phyloP scores from a whole-genome alignment of 352 stramenopile species.

The Phytophthora gonapodyides region DNA sequence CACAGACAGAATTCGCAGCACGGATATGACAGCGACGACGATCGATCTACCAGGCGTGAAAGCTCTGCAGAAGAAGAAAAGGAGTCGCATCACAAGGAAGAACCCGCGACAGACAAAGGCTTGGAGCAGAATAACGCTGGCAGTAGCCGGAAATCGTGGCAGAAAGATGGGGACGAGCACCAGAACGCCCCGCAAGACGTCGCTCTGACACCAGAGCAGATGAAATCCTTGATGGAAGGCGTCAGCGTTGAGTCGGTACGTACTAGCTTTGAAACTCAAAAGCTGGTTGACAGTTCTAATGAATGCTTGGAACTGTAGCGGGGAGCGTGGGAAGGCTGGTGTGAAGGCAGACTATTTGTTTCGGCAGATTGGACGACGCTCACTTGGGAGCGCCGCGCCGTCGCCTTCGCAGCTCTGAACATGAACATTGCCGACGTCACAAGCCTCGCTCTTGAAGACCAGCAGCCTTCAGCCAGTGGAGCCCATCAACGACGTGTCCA shows the following conservation, averaged over 20 bases:
- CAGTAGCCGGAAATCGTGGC: slow-evolving; percentile 28
- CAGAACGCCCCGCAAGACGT: neutral
- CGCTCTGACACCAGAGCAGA: slow-evolving; percentile 9
- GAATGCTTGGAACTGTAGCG: slow-evolving; percentile 13
- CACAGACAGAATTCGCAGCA: slow-evolving; percentile 8
- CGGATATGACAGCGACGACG: slow-evolving; percentile 21
- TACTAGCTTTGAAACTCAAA: slow-evolving; percentile 1
- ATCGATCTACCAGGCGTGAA: slow-evolving; percentile 16
- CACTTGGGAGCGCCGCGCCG: slow-evolving; percentile 25
- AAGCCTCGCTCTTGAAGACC: slow-evolving; percentile 16
- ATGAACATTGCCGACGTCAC: slow-evolving; percentile 30
- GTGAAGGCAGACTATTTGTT: slow-evolving; percentile 31
- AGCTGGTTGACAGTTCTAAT: neutral
- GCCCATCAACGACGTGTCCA: slow-evolving; percentile 17
- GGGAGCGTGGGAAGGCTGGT: slow-evolving; percentile 33
- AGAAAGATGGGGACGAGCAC: neutral
- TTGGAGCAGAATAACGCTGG: slow-evolving; percentile 7
- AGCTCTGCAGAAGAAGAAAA: slow-evolving; percentile 13
- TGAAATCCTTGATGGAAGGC: slow-evolving; percentile 15
- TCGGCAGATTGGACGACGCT: slow-evolving; percentile 18
- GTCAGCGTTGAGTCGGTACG: slow-evolving; percentile 28
- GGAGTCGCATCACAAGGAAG: neutral
- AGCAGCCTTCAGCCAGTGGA: neutral
- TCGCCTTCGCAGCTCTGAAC: slow-evolving; percentile 27
- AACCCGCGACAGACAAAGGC: neutral